Percentiles rank a stretch among this genome's conserved stretches.
phyloP scores from a whole-genome alignment of 192 early-diverging fungal genomes.

The Neocallimastix lanati region DNA sequence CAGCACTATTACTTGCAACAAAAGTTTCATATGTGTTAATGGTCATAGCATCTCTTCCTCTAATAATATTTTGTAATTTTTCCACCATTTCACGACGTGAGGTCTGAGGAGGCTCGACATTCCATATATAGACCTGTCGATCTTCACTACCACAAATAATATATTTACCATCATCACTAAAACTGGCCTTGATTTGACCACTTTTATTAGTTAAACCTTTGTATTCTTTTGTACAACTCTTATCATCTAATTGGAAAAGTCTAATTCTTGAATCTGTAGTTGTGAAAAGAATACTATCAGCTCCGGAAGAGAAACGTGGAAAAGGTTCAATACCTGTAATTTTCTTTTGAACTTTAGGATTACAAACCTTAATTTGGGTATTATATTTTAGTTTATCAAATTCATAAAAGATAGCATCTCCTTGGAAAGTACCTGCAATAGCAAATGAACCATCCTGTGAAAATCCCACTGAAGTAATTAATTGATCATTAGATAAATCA shows the following conservation, averaged over 20 bases:
- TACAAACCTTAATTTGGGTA: slow-evolving; percentile 59
- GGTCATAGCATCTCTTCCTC: background rate
- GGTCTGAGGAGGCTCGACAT: slow-evolving; percentile 23
- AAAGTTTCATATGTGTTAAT: slow-evolving; percentile 12
- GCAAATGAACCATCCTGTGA: slow-evolving; percentile 49
- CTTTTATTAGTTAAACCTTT: slow-evolving; percentile 54
- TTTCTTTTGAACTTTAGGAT: slow-evolving; percentile 39
- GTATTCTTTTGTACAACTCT: slow-evolving; percentile 58
- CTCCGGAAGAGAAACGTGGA: slow-evolving; percentile 26
- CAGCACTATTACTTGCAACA: slow-evolving; percentile 28
- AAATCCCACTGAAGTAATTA: slow-evolving; percentile 65
- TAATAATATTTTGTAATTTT: slow-evolving; percentile 8
- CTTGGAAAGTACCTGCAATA: slow-evolving; percentile 55
- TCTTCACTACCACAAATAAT: slow-evolving; percentile 74
- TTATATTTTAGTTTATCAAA: slow-evolving; percentile 57
- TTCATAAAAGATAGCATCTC: slow-evolving; percentile 69
- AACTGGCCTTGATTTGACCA: slow-evolving; percentile 55
- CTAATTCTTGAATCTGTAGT: slow-evolving; percentile 70
- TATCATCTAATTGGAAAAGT: slow-evolving; percentile 57
- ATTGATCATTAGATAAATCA: slow-evolving; percentile 37
- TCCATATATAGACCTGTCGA: slow-evolving; percentile 54
- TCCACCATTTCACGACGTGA: slow-evolving; percentile 1
- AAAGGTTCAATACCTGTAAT: slow-evolving; percentile 66
- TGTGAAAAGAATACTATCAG: slow-evolving; percentile 50
- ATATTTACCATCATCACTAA: slow-evolving; percentile 56